Evolutionary conservation across 768 basidiomycete species (phyloP), one percentile per base, ranked within the genome.

Genomic region (Stropharia rugosoannulata): DNA sequence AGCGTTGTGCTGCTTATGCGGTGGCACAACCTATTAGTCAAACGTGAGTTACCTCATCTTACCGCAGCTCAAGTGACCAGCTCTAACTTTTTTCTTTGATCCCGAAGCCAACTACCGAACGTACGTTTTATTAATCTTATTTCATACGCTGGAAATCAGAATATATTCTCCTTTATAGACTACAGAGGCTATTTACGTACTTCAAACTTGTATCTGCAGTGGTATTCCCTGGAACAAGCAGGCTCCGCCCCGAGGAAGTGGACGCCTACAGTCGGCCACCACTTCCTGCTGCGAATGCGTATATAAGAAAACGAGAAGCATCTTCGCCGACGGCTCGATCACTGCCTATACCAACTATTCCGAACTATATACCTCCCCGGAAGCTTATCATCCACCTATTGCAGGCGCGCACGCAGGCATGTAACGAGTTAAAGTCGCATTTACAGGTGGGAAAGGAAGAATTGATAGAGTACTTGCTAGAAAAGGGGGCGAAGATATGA

Each of bases 1-100:
- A 66, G 70, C 9, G 65, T 73, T 5, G 70, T 68, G 58, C 41
- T 75, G 15, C 62, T 82, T 8, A 68, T 74, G 15, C 71, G 69
- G 46, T 82, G 80, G 79, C 81, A 83, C 59, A 73, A 71, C 37
- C 49, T 68, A 27, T 68, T 82, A 40, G 69, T 79, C 12, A 59
- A 62, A 59, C 56, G 70, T 70, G 59, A 66, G 66, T 39, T 13
- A 43, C 5, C 32, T 12, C 40, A 27, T 46, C 22, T 6, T 18
- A 25, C 15, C 15, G 9, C 8, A 27, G 9, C 15, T 27, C 29
- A n/a, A 18, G 11, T 27, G 9, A 10, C 29, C 8, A 46, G n/a
- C 19, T 4, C 2, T 46, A n/a, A 18, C 22, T 27, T 27, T 19
- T 1, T 12, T 15, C 18, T 13, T 43, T 9, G 29, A 16, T 18